Evolutionary conservation across 2,329 filamentous ascomycete species (phyloP).

Genomic region (Sphaerulina vaccinii): DNA sequence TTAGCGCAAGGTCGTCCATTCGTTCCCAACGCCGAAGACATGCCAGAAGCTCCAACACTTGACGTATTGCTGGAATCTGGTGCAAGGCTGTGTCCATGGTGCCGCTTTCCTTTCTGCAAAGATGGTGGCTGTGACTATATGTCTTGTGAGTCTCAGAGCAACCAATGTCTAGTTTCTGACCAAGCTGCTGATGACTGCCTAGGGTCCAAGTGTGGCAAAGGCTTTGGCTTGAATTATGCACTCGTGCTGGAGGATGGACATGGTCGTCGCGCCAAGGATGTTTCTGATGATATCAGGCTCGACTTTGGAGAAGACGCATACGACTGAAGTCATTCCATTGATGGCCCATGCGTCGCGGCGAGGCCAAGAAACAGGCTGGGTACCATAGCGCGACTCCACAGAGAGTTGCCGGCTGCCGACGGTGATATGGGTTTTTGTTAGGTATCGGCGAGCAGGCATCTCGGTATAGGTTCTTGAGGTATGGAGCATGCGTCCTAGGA

Average conservation of each 20-base stretch:
- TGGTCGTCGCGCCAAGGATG: slow-evolving; percentile 11
- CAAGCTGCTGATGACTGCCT: neutral
- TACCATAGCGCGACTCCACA: no score
- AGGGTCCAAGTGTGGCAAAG: slow-evolving; percentile 12
- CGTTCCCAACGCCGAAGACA: slow-evolving; percentile 6
- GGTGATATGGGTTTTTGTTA: no score
- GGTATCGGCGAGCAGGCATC: no score
- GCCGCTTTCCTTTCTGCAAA: slow-evolving; percentile 17
- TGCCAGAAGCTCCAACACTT: slow-evolving; percentile 13
- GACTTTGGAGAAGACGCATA: no score
- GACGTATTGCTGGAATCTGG: slow-evolving; percentile 9
- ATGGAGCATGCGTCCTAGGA: no score
- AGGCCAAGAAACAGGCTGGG: no score
- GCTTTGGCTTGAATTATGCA: slow-evolving; percentile 14
- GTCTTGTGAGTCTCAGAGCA: slow-evolving; percentile 5
- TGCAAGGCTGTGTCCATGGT: slow-evolving; percentile 18
- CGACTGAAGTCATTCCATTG: no score
- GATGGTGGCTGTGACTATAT: slow-evolving; percentile 16
- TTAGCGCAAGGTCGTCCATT: slow-evolving; percentile 11
- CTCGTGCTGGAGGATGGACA: slow-evolving; percentile 15
- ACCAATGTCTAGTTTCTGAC: neutral
- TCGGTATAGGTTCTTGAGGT: no score
- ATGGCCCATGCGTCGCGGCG: no score
- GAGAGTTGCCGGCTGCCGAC: no score
- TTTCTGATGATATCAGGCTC: neutral